Percentiles rank a stretch among this genome's conserved stretches.
Conservation (phyloP, 2,329 filamentous ascomycete genomes). For the Botrytis porri region DNA sequence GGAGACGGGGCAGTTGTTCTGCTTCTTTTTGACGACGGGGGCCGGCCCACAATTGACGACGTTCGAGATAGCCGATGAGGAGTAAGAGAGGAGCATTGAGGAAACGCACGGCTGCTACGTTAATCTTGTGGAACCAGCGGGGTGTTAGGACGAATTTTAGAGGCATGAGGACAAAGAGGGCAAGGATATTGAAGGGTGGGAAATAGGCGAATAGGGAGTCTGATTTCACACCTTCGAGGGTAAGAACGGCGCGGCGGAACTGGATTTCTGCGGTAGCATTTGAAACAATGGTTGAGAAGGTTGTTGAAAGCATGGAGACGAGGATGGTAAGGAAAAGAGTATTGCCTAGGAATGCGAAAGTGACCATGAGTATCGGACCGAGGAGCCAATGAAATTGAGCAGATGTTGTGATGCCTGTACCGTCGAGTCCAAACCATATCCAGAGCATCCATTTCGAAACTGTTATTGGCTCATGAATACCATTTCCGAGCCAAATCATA, state of each 20-base stretch:
- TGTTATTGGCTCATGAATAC: constrained; percentile 59
- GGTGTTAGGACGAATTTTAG: constrained; percentile 75
- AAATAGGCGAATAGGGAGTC: constrained; percentile 64
- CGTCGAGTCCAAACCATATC: constrained; percentile 89
- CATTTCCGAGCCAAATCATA: constrained; percentile 73
- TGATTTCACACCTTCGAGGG: constrained; percentile 80
- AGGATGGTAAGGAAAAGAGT: constrained; percentile 86
- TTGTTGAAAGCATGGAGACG: constrained; percentile 82
- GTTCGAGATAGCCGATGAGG: constrained; percentile 67
- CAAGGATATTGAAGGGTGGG: constrained; percentile 79
- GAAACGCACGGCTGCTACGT: constrained; percentile 70
- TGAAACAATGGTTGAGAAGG: constrained; percentile 72
- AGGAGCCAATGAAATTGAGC: constrained; percentile 75
- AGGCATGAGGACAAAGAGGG: constrained; percentile 69
- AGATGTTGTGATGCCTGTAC: constrained; percentile 49
- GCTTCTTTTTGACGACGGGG: constrained; percentile 26
- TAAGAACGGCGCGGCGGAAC: constrained; percentile 76
- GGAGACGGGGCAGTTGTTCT: constrained; percentile 29
- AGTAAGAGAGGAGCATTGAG: constrained; percentile 75
- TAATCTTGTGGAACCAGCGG: constrained; percentile 88
- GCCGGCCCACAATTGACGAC: constrained; percentile 60
- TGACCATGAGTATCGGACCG: constrained; percentile 75
- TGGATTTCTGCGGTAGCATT: constrained; percentile 82
- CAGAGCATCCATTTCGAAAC: constrained; percentile 91
- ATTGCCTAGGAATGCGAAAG: constrained; percentile 82